Conservation (phyloP, 2,329 filamentous ascomycete species). For the Chaetothyriales sp. region DNA sequence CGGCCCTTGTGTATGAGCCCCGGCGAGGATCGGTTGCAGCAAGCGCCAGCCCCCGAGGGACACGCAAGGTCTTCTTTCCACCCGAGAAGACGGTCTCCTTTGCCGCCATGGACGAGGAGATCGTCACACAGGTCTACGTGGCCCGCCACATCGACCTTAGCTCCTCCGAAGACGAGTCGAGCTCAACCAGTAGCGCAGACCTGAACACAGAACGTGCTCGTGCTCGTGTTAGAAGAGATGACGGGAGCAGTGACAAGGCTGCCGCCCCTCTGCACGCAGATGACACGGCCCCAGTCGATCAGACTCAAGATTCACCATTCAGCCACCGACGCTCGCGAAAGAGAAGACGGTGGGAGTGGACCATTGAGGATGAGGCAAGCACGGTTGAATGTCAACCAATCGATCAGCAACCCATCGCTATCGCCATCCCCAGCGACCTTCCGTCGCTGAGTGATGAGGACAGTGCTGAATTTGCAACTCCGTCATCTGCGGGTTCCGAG, state of each 20-base stretch:
- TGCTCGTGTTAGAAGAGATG: not conserved
- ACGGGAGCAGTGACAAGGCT: not conserved
- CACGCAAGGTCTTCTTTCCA: slow-evolving; percentile 34
- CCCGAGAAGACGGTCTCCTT: slow-evolving; percentile 44
- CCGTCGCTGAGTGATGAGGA: not conserved
- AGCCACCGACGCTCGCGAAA: not conserved
- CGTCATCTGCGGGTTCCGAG: too few relatives aligned
- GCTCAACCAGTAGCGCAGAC: not conserved
- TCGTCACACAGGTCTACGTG: slow-evolving; percentile 40
- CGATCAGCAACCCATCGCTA: not conserved
- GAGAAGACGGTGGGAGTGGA: not conserved
- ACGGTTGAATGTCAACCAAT: not conserved
- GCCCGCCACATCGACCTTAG: slow-evolving; percentile 40
- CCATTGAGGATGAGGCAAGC: not conserved
- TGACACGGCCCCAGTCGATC: not conserved
- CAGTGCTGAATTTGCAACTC: not conserved
- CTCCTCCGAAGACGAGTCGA: slow-evolving; percentile 12
- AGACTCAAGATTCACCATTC: not conserved
- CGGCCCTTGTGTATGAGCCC: slow-evolving; percentile 23
- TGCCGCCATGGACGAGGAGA: slow-evolving; percentile 42
- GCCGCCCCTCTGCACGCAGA: not conserved
- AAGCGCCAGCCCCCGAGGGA: slow-evolving; percentile 20
- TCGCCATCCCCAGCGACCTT: not conserved
- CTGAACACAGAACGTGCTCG: not conserved
- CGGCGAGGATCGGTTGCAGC: slow-evolving; percentile 26